Evolutionary conservation across 2,329 filamentous ascomycete species (phyloP).

Genomic region (Phialocephala subalpina): DNA sequence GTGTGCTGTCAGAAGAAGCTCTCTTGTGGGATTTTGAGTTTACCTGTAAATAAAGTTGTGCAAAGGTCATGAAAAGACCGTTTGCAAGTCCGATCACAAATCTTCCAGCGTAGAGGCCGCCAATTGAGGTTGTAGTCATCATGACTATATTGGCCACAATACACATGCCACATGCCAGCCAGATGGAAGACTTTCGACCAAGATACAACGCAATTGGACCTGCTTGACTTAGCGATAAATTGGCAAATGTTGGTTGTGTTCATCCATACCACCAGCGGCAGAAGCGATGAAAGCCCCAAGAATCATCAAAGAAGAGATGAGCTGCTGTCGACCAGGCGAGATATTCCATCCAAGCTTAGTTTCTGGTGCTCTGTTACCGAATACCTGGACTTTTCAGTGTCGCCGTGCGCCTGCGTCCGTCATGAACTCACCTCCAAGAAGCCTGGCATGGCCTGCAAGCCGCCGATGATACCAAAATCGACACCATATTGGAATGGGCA

Average conservation of each 20-base stretch:
- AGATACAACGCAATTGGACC: conserved; percentile 44
- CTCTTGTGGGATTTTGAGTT: conserved; percentile 39
- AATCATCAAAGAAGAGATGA: conserved; percentile 60
- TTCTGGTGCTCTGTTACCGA: conserved; percentile 49
- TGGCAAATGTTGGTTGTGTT: conserved; percentile 38
- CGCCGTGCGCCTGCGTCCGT: not conserved
- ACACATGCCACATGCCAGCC: conserved; percentile 57
- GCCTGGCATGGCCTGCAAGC: conserved; percentile 32
- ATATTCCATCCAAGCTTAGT: conserved; percentile 38
- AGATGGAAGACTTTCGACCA: conserved; percentile 54
- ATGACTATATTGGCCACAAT: conserved; percentile 62
- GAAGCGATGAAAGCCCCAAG: conserved; percentile 59
- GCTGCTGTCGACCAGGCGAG: conserved; percentile 57
- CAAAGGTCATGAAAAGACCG: conserved; percentile 34
- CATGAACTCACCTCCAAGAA: conserved; percentile 28
- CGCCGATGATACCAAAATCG: conserved; percentile 30
- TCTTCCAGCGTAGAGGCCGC: conserved; percentile 61
- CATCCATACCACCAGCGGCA: conserved; percentile 19
- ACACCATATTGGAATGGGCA: conserved; percentile 37
- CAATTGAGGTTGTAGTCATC: conserved; percentile 62
- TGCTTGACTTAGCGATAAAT: conserved; percentile 45
- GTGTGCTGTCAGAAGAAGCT: not conserved
- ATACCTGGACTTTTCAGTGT: conserved; percentile 49
- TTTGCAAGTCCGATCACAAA: conserved; percentile 60
- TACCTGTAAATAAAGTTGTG: conserved; percentile 49